Percentiles rank a stretch among this genome's conserved stretches.
These are phyloP conservation scores for Trichoderma harzianum DNA, from an alignment of 2,329 filamentous ascomycete species.

Conservation along the genomic window DNA sequence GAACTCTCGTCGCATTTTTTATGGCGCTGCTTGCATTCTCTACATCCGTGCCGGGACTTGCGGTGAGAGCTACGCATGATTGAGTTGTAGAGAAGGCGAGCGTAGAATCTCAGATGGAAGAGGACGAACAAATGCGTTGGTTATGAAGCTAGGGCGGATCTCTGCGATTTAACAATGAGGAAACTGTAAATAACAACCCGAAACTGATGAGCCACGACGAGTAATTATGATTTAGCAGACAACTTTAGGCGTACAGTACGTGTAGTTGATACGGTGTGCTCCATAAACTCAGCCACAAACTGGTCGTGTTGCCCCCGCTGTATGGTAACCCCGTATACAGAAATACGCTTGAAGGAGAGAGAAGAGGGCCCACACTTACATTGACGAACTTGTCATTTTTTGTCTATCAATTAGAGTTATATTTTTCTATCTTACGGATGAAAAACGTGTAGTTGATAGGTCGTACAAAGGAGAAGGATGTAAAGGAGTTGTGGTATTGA, in stretches of 20 bases:
- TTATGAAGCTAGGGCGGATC: not conserved
- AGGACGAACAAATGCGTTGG: not conserved
- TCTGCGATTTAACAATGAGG: not conserved
- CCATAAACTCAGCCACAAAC: constrained; percentile 1
- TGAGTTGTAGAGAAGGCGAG: not conserved
- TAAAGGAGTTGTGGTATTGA: not conserved
- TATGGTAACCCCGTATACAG: not conserved
- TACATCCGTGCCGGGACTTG: constrained; percentile 29
- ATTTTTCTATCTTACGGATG: not conserved
- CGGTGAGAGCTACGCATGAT: constrained; percentile 21
- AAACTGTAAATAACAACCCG: not conserved
- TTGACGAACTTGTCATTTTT: not conserved
- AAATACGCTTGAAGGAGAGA: not conserved
- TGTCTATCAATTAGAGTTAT: not conserved
- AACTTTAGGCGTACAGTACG: not conserved
- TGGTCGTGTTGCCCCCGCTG: not conserved
- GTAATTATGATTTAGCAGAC: not conserved
- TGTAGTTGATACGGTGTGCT: not conserved
- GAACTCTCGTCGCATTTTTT: constrained; percentile 33
- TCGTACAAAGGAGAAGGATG: not conserved
- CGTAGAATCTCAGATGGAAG: not conserved
- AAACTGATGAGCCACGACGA: not conserved
- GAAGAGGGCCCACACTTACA: not conserved
- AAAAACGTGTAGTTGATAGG: not conserved
- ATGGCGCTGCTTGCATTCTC: constrained; percentile 28